phyloP scores from a whole-genome alignment of 1,284 basidiomycete genomes.

The Meira nashicola region DNA sequence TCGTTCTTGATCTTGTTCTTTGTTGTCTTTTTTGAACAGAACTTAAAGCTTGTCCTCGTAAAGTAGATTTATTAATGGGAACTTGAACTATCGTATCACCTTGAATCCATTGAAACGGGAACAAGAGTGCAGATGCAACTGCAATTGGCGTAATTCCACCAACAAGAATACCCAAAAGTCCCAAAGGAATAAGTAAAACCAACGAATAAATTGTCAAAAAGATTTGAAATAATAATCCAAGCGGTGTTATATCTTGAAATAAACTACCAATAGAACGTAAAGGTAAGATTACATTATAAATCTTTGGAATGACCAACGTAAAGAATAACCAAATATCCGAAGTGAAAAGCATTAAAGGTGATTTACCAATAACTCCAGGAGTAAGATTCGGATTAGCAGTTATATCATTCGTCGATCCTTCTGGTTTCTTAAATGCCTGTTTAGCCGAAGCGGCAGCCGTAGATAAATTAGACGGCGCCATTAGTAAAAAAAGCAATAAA shows the following conservation, averaged over 20 bases:
- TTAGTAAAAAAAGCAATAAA: too few relatives aligned
- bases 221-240: slow-evolving; percentile 6
- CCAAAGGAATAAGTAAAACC: not conserved
- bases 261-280: not conserved
- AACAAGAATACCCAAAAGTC: not conserved
- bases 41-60: not conserved
- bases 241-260: slow-evolving; percentile 7
- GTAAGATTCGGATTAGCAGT: too few relatives aligned
- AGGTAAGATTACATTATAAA: slow-evolving; percentile 5
- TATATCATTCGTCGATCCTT: too few relatives aligned
- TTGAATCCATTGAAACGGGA: slow-evolving; percentile 1
- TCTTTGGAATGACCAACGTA: not conserved
- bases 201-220: not conserved
- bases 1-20: not conserved
- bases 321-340: slow-evolving; percentile 2
- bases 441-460: too few relatives aligned
- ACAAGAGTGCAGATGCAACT: not conserved
- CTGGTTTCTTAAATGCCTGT: too few relatives aligned
- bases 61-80: not conserved
- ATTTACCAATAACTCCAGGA: too few relatives aligned
- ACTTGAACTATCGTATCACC: not conserved
- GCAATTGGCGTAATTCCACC: slow-evolving; percentile 3
- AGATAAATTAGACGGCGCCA: too few relatives aligned
- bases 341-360: not conserved
- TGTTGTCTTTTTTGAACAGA: not conserved